phyloP scores from a whole-genome alignment of 345 rosid species.

The Leavenworthia alabamica region DNA sequence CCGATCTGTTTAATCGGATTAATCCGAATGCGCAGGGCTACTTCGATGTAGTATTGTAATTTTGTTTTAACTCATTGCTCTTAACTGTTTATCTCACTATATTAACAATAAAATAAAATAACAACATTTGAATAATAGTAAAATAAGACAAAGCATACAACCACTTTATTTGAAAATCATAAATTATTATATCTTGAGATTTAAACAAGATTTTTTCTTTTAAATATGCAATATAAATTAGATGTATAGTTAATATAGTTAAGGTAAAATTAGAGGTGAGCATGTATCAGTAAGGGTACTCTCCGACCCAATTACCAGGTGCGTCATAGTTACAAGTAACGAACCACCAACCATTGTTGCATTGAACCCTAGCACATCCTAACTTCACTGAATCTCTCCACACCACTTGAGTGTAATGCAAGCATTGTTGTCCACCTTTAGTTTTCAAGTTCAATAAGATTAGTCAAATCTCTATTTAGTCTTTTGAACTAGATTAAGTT shows the following conservation, averaged over 20 bases:
- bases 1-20: too few species aligned
- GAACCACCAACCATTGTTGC: constrained; percentile 45
- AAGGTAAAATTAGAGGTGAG: not conserved
- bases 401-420: constrained; percentile 72
- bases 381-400: constrained; percentile 46
- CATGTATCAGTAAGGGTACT: constrained; percentile 23
- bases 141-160: not conserved
- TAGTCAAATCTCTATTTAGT: not conserved
- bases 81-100: not conserved
- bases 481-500: not conserved
- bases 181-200: not conserved
- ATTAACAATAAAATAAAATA: not conserved
- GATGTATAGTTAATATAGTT: not conserved
- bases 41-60: not conserved
- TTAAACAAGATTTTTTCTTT: not conserved
- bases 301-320: constrained; percentile 41
- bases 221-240: not conserved
- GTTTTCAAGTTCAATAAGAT: not conserved
- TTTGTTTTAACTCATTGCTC: not conserved
- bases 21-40: too few species aligned
- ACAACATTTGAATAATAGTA: not conserved
- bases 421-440: constrained; percentile 36
- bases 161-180: not conserved
- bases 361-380: constrained; percentile 63
- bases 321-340: constrained; percentile 52